Conservation (phyloP, 225 moss, liverwort and hornwort genomes). For the Polytrichum commune region DNA sequence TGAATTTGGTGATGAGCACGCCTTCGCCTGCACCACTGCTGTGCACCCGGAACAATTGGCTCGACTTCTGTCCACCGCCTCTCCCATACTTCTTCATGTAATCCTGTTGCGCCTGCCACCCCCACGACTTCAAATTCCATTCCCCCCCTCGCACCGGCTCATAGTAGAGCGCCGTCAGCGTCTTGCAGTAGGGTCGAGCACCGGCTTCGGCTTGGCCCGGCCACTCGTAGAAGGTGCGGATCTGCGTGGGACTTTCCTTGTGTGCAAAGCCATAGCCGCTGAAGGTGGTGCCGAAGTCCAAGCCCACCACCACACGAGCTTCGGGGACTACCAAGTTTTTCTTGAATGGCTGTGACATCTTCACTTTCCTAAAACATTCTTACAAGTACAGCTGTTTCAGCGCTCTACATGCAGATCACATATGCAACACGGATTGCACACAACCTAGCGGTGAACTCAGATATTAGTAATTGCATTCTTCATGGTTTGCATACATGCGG, state of each 20-base stretch:
- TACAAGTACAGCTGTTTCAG: no score
- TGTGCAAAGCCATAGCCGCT: slow-evolving; percentile 3
- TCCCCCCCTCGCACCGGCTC: background rate
- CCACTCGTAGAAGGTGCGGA: slow-evolving; percentile 16
- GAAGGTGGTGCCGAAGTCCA: slow-evolving; percentile 11
- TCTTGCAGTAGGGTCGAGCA: slow-evolving; percentile 21
- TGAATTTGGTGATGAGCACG: slow-evolving; percentile 19
- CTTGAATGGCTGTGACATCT: no score
- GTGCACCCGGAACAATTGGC: background rate
- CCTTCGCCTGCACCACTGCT: no score
- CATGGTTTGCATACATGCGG: no score
- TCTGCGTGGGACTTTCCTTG: background rate
- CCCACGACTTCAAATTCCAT: slow-evolving; percentile 20
- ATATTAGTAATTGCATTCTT: no score
- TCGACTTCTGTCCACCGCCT: background rate
- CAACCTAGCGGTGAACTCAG: no score
- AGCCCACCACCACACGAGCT: slow-evolving; percentile 5
- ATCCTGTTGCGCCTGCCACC: slow-evolving; percentile 9
- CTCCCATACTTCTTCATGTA: background rate
- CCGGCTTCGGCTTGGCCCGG: slow-evolving; percentile 6
- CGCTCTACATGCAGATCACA: no score
- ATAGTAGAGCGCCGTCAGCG: slow-evolving; percentile 6
- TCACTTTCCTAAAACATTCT: no score
- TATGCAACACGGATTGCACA: no score
- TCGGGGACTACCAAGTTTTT: background rate